These are phyloP conservation scores for Colletotrichum sansevieriae DNA, from an alignment of 2,329 filamentous ascomycete species.

Conservation along the genomic window DNA sequence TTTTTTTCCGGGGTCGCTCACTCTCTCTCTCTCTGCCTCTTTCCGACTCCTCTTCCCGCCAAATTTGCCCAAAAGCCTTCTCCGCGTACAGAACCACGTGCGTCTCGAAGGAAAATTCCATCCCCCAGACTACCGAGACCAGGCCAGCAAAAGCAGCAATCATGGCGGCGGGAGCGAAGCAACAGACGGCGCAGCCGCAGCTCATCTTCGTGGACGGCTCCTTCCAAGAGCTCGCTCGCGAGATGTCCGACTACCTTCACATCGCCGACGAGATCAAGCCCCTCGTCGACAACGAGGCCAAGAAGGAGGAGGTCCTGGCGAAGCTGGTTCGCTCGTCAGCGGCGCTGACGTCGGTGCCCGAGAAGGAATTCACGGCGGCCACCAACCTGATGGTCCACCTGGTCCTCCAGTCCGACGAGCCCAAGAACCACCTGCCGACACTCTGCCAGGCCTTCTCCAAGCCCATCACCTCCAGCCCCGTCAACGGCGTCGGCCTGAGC, in stretches of 20 bases:
- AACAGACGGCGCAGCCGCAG: constrained; percentile 64
- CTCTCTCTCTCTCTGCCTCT: background rate
- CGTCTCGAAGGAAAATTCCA: constrained; percentile 1
- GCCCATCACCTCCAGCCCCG: constrained; percentile 86
- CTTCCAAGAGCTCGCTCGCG: constrained; percentile 92
- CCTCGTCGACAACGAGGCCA: constrained; percentile 73
- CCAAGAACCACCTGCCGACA: constrained; percentile 86
- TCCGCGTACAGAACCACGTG: constrained; percentile 33
- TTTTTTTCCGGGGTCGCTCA: constrained; percentile 39
- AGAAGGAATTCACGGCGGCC: constrained; percentile 96
- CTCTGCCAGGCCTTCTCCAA: constrained; percentile 92
- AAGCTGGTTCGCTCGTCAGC: constrained; percentile 86
- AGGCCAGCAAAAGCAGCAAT: constrained; percentile 38
- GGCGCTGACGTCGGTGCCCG: constrained; percentile 85
- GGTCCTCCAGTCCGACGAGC: constrained; percentile 85
- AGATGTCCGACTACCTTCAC: constrained; percentile 96
- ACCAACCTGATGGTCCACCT: constrained; percentile 98
- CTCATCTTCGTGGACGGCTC: constrained; percentile 87
- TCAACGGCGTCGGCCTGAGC: constrained; percentile 86
- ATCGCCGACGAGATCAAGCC: constrained; percentile 82
- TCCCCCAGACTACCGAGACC: constrained; percentile 12
- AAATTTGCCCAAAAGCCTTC: constrained; percentile 35
- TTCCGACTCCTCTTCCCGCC: constrained; percentile 39
- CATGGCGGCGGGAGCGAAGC: constrained; percentile 52
- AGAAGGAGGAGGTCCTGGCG: constrained; percentile 87